Evolutionary conservation across 2,329 filamentous ascomycete genomes (phyloP).

Genomic region (Aspergillus sp.): DNA sequence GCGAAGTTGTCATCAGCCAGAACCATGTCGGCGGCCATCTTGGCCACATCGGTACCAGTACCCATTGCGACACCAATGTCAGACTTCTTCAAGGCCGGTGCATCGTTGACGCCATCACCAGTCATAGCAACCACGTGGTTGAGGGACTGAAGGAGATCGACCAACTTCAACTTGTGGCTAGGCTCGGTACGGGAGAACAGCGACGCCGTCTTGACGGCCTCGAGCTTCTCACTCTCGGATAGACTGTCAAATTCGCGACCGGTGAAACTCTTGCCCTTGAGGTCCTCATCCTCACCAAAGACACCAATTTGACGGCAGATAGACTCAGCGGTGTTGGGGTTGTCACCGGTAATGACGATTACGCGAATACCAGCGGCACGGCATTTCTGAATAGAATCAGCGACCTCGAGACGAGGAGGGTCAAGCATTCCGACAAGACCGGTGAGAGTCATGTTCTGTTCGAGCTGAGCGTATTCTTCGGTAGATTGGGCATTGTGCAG

Average conservation of each 20-base stretch:
- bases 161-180: slow-evolving; percentile 92
- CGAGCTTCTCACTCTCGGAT: slow-evolving; percentile 70
- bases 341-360: slow-evolving; percentile 97
- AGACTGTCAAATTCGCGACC: slow-evolving; percentile 91
- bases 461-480: slow-evolving; percentile 76
- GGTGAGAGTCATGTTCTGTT: slow-evolving; percentile 90
- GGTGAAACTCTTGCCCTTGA: slow-evolving; percentile 89
- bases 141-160: slow-evolving; percentile 88
- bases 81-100: slow-evolving; percentile 94
- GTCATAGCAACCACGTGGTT: slow-evolving; percentile 99
- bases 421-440: slow-evolving; percentile 96
- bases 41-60: slow-evolving; percentile 93
- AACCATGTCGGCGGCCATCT: slow-evolving; percentile 96
- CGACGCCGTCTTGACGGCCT: slow-evolving; percentile 78
- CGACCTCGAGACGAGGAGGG: slow-evolving; percentile 88
- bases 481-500: slow-evolving; percentile 73
- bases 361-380: slow-evolving; percentile 91
- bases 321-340: slow-evolving; percentile 93
- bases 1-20: slow-evolving; percentile 98
- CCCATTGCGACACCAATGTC: slow-evolving; percentile 99
- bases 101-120: slow-evolving; percentile 97
- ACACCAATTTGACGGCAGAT: slow-evolving; percentile 97
- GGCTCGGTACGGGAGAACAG: slow-evolving; percentile 96
- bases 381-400: slow-evolving; percentile 80
- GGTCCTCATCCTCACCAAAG: slow-evolving; percentile 74